A percentile compares a stretch with the other conserved stretches of the same genome.
phyloP scores from a whole-genome alignment of 805 yeast species.

The Candida broadrunensis region DNA sequence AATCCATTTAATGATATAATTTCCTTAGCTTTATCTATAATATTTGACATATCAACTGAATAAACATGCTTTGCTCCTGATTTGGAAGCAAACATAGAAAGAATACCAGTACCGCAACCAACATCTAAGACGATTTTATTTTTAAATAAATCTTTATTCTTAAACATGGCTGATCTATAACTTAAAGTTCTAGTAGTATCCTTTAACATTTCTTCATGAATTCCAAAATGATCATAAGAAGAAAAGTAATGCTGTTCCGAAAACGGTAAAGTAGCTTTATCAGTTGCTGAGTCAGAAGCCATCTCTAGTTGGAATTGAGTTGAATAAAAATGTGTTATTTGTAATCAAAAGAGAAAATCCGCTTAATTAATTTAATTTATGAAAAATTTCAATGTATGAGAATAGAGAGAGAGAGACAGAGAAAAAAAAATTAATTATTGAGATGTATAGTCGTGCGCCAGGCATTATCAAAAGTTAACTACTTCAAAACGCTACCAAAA shows the following conservation, averaged over 20 bases:
- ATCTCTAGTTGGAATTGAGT: no score
- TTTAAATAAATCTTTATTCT: slow-evolving; percentile 84
- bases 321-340: no score
- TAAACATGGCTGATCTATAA: slow-evolving; percentile 87
- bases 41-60: slow-evolving; percentile 96
- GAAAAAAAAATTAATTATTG: no score
- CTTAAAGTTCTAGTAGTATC: slow-evolving; percentile 90
- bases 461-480: no score
- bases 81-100: slow-evolving; percentile 96
- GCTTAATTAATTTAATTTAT: no score
- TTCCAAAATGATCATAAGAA: slow-evolving; percentile 95
- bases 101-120: slow-evolving; percentile 98
- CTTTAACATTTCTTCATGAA: slow-evolving; percentile 98
- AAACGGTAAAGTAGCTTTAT: slow-evolving; percentile 59
- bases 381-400: no score
- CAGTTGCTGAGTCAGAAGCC: slow-evolving; percentile 55
- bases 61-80: slow-evolving; percentile 99
- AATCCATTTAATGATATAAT: slow-evolving; percentile 83
- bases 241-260: slow-evolving; percentile 91
- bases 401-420: no score
- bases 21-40: slow-evolving; percentile 93
- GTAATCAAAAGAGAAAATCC: no score
- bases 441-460: no score
- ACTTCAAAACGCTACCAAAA: no score
- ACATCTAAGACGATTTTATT: slow-evolving; percentile 95